These are phyloP conservation scores for Xylaria sp. DNA, from an alignment of 2,329 filamentous ascomycete genomes.

Conservation along the genomic window DNA sequence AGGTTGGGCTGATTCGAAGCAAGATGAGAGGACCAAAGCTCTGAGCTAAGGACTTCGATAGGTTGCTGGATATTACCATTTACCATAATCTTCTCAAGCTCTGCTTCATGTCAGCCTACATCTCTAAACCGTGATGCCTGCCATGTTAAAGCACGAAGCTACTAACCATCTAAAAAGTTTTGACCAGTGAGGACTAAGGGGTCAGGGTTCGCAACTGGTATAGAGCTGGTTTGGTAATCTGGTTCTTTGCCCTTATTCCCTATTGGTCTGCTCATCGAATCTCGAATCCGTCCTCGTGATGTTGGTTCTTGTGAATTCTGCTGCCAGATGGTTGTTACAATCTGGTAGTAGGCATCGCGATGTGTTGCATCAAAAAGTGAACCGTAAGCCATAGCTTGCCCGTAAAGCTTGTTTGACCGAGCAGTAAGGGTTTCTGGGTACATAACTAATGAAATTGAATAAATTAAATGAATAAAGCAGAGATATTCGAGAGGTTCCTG, in stretches of 20 bases:
- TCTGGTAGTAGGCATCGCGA: constrained; percentile 54
- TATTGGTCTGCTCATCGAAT: constrained; percentile 38
- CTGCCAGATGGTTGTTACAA: constrained; percentile 61
- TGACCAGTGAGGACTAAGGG: constrained; percentile 55
- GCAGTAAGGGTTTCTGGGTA: constrained; percentile 54
- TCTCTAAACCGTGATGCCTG: background rate
- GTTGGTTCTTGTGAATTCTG: constrained; percentile 50
- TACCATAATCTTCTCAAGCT: constrained; percentile 59
- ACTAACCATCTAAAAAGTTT: constrained; percentile 63
- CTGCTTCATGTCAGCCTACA: constrained; percentile 47
- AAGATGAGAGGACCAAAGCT: constrained; percentile 56
- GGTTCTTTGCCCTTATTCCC: constrained; percentile 57
- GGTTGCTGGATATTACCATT: constrained; percentile 45
- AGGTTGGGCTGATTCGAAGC: constrained; percentile 47
- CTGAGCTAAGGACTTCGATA: constrained; percentile 53
- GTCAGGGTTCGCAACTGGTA: constrained; percentile 46
- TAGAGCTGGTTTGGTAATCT: constrained; percentile 38
- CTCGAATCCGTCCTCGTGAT: constrained; percentile 37
- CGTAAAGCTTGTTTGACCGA: constrained; percentile 56
- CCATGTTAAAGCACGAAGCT: background rate
- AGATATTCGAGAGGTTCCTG: constrained; percentile 56
- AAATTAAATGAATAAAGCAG: constrained; percentile 63
- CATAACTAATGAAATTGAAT: constrained; percentile 60
- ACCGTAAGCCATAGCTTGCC: constrained; percentile 59
- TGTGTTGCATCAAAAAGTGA: constrained; percentile 53